Conservation (phyloP, 805 yeast species). For the Ogataea ganodermae region DNA sequence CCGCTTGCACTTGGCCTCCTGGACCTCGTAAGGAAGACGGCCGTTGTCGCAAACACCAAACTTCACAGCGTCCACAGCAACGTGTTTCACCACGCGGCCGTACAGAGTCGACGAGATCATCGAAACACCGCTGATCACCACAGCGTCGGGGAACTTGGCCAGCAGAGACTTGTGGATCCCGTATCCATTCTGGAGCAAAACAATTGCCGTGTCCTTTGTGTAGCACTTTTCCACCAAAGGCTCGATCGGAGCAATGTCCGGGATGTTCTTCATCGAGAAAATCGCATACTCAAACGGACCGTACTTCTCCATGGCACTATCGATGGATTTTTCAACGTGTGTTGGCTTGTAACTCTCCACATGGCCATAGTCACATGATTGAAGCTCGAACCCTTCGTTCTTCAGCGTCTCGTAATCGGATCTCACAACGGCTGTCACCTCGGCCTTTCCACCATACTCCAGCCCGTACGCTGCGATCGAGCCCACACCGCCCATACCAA, state of each 20-base stretch:
- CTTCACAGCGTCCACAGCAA: slow-evolving; percentile 35
- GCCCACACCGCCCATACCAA: slow-evolving; percentile 90
- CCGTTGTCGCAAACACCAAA: slow-evolving; percentile 41
- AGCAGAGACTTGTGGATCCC: slow-evolving; percentile 40
- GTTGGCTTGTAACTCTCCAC: slow-evolving; percentile 56
- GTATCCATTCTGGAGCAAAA: slow-evolving; percentile 43
- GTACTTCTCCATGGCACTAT: slow-evolving; percentile 44
- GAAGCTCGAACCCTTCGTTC: slow-evolving; percentile 56
- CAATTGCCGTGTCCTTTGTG: slow-evolving; percentile 36
- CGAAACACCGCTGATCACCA: slow-evolving; percentile 42
- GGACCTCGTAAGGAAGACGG: slow-evolving; percentile 26
- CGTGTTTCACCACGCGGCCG: slow-evolving; percentile 36
- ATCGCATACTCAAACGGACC: slow-evolving; percentile 56
- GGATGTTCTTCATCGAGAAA: slow-evolving; percentile 64
- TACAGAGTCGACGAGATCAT: slow-evolving; percentile 38
- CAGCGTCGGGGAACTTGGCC: slow-evolving; percentile 36
- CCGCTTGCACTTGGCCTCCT: slow-evolving; percentile 33
- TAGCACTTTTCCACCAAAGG: slow-evolving; percentile 29
- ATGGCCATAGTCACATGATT: slow-evolving; percentile 64
- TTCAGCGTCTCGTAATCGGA: slow-evolving; percentile 59
- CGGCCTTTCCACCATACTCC: slow-evolving; percentile 45
- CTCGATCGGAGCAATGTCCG: slow-evolving; percentile 58
- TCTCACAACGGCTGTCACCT: slow-evolving; percentile 64
- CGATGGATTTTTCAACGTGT: slow-evolving; percentile 42
- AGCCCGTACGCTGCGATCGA: slow-evolving; percentile 71